A percentile compares a stretch with the other conserved stretches of the same genome.
Conservation (phyloP, 352 stramenopile species). For the Globisporangium barbulae region DNA sequence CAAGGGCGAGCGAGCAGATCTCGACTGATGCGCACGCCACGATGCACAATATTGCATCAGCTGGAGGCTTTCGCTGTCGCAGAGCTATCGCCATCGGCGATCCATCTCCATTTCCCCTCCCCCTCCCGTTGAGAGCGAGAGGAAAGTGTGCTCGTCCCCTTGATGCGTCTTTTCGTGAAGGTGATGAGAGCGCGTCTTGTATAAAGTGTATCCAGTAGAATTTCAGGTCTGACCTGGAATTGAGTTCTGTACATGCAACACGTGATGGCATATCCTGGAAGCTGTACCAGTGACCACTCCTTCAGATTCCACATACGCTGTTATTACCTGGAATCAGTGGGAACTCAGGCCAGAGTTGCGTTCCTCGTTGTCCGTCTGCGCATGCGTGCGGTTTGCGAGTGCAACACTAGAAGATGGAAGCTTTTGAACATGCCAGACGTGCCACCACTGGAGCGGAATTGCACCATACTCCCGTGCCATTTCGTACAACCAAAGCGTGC, state of each 20-base stretch:
- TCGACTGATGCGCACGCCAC: not conserved
- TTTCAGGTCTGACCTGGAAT: not conserved
- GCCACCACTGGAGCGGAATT: not conserved
- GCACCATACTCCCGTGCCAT: no score
- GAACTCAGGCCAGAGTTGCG: not conserved
- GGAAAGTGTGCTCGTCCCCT: not conserved
- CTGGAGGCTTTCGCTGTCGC: not conserved
- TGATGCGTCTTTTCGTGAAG: slow-evolving; percentile 1
- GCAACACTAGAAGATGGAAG: not conserved
- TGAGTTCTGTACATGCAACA: no score
- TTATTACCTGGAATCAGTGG: not conserved
- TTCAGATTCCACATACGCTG: no score
- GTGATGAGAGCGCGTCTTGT: not conserved
- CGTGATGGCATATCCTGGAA: no score
- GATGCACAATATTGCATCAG: not conserved
- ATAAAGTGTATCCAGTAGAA: not conserved
- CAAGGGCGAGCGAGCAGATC: not conserved
- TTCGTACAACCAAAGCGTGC: no score
- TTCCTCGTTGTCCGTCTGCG: no score
- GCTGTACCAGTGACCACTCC: no score
- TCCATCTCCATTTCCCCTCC: slow-evolving; percentile 1
- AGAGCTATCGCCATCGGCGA: not conserved
- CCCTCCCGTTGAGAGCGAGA: not conserved
- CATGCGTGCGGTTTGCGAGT: not conserved
- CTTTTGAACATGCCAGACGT: not conserved